These are phyloP conservation scores for Suillus alpinus DNA, from an alignment of 768 basidiomycete genomes.

Conservation along the genomic window DNA sequence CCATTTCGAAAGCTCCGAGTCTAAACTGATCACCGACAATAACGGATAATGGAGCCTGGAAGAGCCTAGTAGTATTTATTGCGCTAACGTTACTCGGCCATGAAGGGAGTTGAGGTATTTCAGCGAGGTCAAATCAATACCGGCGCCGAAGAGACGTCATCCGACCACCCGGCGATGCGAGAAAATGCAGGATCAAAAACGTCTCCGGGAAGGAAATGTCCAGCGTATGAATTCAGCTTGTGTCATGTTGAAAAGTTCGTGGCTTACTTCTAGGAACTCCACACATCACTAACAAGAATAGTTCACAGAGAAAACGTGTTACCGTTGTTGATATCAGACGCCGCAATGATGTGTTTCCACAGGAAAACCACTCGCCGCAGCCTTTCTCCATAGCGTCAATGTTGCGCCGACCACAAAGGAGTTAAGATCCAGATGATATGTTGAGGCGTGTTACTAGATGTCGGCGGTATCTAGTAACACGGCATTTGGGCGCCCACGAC, in stretches of 20 bases:
- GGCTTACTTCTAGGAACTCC: conserved; percentile 56
- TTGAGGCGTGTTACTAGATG: too few species aligned
- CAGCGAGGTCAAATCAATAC: conserved; percentile 35
- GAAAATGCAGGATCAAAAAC: conserved; percentile 44
- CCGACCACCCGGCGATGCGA: conserved; percentile 21
- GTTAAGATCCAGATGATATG: too few species aligned
- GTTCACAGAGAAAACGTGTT: not conserved
- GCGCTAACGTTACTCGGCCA: conserved; percentile 39
- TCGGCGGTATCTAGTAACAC: too few species aligned
- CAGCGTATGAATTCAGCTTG: conserved; percentile 44
- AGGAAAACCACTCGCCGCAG: too few species aligned
- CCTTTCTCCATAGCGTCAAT: too few species aligned
- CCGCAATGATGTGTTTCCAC: too few species aligned
- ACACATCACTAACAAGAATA: not conserved
- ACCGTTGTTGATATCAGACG: too few species aligned
- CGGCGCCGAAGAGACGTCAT: conserved; percentile 13
- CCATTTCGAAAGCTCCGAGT: not conserved
- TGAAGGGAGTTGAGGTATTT: conserved; percentile 15
- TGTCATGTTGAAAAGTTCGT: conserved; percentile 52
- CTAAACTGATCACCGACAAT: conserved; percentile 16
- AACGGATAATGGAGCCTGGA: conserved; percentile 20
- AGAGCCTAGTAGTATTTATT: conserved; percentile 43
- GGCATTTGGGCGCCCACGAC: too few species aligned
- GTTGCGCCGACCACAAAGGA: too few species aligned
- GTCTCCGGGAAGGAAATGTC: conserved; percentile 51